Evolutionary conservation across 805 yeast species (phyloP).

Genomic region (Metschnikowia lochheadii): DNA sequence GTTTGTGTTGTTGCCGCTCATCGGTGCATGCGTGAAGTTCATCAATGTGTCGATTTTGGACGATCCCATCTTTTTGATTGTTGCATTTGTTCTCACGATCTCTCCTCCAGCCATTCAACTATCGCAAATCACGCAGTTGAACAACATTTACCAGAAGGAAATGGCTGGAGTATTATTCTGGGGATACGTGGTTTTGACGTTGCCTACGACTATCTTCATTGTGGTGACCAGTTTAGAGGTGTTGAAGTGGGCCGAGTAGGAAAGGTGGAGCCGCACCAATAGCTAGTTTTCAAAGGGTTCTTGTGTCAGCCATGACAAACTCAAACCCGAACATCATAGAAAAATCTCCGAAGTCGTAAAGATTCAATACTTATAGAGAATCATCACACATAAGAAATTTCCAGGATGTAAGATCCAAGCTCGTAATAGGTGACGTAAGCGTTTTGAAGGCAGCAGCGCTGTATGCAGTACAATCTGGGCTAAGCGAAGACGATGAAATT

Average conservation of each 20-base stretch:
- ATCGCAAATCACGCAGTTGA: slow-evolving; percentile 75
- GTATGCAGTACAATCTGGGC: slow-evolving; percentile 1
- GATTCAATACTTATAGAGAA: not conserved
- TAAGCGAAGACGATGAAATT: slow-evolving; percentile 1
- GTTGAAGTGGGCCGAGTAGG: slow-evolving; percentile 43
- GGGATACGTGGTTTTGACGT: slow-evolving; percentile 73
- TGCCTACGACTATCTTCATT: slow-evolving; percentile 70
- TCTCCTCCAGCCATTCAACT: slow-evolving; percentile 84
- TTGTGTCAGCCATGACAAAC: not conserved
- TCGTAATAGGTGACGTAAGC: not conserved
- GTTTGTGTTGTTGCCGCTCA: slow-evolving; percentile 59
- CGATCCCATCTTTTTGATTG: slow-evolving; percentile 77
- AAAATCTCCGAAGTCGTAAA: not conserved
- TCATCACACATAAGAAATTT: too few species aligned
- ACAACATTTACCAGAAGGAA: slow-evolving; percentile 71
- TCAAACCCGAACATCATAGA: too few species aligned
- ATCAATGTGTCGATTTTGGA: slow-evolving; percentile 65
- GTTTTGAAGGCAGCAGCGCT: not conserved
- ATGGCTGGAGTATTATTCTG: slow-evolving; percentile 81
- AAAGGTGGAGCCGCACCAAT: not conserved
- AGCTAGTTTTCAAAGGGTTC: not conserved
- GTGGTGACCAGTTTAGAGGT: slow-evolving; percentile 66
- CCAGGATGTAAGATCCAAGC: too few species aligned
- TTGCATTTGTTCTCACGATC: slow-evolving; percentile 68
- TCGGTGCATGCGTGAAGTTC: slow-evolving; percentile 60